Conservation (phyloP, 176 grass and related monocot genomes). For the Tuctoria greenei region DNA sequence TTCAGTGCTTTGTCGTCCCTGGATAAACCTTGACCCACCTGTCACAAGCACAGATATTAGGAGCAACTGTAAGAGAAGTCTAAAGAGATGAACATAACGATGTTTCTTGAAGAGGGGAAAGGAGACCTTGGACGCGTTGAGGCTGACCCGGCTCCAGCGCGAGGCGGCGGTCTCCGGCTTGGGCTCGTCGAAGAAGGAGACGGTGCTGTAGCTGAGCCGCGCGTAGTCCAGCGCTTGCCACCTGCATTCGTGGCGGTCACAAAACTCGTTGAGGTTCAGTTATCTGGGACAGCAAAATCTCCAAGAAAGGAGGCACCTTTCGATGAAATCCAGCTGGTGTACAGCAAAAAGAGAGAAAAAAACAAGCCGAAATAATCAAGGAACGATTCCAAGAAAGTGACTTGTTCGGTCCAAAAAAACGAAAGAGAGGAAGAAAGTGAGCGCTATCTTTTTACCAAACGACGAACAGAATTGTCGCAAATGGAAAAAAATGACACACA, state of each 20-base stretch:
- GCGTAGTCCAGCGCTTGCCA: constrained; percentile 80
- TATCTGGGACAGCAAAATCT: not conserved
- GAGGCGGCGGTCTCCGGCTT: constrained; percentile 71
- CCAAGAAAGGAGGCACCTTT: not conserved
- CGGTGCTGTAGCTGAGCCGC: constrained; percentile 63
- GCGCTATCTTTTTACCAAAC: constrained; percentile 16
- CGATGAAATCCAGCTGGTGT: not conserved
- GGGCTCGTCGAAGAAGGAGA: constrained; percentile 73
- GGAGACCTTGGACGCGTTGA: constrained; percentile 84
- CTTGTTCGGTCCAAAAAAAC: not conserved
- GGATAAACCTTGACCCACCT: constrained; percentile 67
- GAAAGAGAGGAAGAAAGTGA: not conserved
- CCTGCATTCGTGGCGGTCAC: constrained; percentile 39
- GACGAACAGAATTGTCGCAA: not conserved
- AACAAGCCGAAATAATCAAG: not conserved
- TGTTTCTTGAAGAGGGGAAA: not conserved
- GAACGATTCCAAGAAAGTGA: not conserved
- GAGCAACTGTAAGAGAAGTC: not conserved
- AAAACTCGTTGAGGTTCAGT: not conserved
- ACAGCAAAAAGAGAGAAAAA: not conserved
- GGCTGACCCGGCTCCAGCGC: constrained; percentile 72
- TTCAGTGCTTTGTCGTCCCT: constrained; percentile 51
- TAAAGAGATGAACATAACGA: not conserved
- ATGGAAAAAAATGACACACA: not conserved
- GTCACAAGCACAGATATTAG: not conserved